Evolutionary conservation across 2,329 filamentous ascomycete species (phyloP).

Genomic region (Gaeumannomyces tritici): DNA sequence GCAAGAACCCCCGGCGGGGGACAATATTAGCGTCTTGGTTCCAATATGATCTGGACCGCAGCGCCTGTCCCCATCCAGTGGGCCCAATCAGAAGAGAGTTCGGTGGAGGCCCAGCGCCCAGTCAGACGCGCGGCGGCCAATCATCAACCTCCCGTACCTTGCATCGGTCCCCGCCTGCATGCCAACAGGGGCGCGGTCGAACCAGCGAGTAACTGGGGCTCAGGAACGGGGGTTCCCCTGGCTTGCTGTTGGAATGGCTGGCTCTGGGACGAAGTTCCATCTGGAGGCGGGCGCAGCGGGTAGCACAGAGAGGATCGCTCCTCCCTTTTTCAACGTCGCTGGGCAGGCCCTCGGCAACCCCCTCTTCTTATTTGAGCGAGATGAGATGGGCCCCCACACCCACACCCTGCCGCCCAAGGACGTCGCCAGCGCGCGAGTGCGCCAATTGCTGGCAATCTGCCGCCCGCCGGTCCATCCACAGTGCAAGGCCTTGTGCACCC

Average conservation of each 20-base stretch:
- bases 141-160: background rate
- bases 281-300: background rate
- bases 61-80: background rate
- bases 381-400: background rate
- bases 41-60: background rate
- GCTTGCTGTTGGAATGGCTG: background rate
- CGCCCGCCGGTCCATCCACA: background rate
- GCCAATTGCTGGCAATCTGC: background rate
- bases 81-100: background rate
- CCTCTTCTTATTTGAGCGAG: background rate
- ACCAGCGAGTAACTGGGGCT: background rate
- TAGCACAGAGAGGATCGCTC: background rate
- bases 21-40: constrained; percentile 2
- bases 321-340: background rate
- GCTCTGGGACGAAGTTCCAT: background rate
- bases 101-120: background rate
- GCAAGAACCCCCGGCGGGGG: background rate
- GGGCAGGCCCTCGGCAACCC: background rate
- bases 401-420: background rate
- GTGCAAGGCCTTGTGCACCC: background rate
- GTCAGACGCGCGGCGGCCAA: background rate
- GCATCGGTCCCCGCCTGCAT: background rate
- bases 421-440: too few species aligned
- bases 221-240: background rate
- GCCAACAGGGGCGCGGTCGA: background rate